Conservation (phyloP, 2,329 filamentous ascomycete species). For the Alternaria postmessia region DNA sequence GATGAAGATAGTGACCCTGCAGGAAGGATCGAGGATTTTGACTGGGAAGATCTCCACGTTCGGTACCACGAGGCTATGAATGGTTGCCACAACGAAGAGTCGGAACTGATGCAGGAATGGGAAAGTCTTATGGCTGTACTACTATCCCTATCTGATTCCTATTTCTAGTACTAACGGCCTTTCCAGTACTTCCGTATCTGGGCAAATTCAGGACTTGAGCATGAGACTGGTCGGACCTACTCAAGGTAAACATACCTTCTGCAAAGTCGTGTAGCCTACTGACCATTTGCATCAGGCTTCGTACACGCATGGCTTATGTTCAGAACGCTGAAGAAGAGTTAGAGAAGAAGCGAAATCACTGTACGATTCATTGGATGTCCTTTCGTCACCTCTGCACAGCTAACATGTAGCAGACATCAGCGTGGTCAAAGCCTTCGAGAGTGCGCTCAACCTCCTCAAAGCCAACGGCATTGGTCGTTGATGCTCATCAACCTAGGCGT, state of each 20-base stretch:
- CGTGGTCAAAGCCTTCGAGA: conserved; percentile 59
- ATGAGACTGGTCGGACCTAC: conserved; percentile 78
- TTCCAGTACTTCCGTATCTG: conserved; percentile 80
- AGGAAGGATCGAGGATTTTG: conserved; percentile 62
- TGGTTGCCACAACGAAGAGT: conserved; percentile 70
- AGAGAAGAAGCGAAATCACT: conserved; percentile 78
- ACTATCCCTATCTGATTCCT: neutral
- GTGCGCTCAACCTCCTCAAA: conserved; percentile 57
- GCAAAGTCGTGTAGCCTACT: neutral
- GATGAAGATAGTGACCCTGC: conserved; percentile 39
- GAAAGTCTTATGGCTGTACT: conserved; percentile 56
- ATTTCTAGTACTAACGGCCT: conserved; percentile 15
- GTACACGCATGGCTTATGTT: conserved; percentile 80
- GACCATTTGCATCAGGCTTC: conserved; percentile 62
- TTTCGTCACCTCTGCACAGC: neutral
- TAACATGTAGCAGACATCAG: conserved; percentile 49
- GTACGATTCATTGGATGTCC: conserved; percentile 61
- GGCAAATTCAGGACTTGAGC: conserved; percentile 74
- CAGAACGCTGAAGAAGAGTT: conserved; percentile 75
- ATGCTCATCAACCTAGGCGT: conserved; percentile 38
- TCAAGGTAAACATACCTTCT: conserved; percentile 66
- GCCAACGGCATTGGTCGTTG: conserved; percentile 31
- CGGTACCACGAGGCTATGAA: conserved; percentile 73
- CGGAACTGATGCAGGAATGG: conserved; percentile 71
- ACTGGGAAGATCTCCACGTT: conserved; percentile 79